A percentile compares a stretch with the other conserved stretches of the same genome.
These are phyloP conservation scores for Paramecium caudatum DNA, from an alignment of 73 alveolate species.

Conservation along the genomic window DNA sequence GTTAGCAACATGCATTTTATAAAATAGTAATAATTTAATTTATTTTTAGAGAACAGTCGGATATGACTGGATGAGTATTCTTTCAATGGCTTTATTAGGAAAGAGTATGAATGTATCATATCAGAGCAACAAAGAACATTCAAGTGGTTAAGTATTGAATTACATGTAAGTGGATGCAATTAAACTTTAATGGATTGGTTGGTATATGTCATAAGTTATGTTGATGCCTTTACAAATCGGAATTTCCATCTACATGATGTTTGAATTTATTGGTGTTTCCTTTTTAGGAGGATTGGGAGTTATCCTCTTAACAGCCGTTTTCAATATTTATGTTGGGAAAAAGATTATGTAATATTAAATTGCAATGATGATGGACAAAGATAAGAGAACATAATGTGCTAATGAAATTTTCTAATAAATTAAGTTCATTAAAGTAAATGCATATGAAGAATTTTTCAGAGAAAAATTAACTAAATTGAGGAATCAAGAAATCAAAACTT, in stretches of 20 bases:
- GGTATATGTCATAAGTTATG: slow-evolving; percentile 55
- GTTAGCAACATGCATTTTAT: not conserved
- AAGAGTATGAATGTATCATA: slow-evolving; percentile 55
- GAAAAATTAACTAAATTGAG: slow-evolving; percentile 71
- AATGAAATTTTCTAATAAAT: slow-evolving; percentile 88
- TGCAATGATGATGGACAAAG: slow-evolving; percentile 86
- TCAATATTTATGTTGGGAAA: slow-evolving; percentile 60
- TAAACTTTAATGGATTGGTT: slow-evolving; percentile 26
- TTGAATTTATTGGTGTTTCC: slow-evolving; percentile 63
- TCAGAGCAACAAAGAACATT: slow-evolving; percentile 31
- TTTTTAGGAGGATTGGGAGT: slow-evolving; percentile 73
- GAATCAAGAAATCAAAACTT: not conserved
- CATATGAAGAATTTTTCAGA: slow-evolving; percentile 87
- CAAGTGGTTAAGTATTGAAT: slow-evolving; percentile 53
- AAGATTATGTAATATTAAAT: slow-evolving; percentile 68
- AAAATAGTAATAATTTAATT: not conserved
- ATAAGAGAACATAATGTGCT: slow-evolving; percentile 89
- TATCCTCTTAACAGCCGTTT: slow-evolving; percentile 29
- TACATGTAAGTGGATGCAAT: slow-evolving; percentile 58
- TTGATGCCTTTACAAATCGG: slow-evolving; percentile 56
- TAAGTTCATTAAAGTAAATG: slow-evolving; percentile 91
- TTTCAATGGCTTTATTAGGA: slow-evolving; percentile 22
- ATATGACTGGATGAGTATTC: slow-evolving; percentile 8
- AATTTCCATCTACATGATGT: slow-evolving; percentile 62
- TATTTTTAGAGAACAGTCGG: slow-evolving; percentile 16